Percentiles rank a stretch among this genome's conserved stretches.
Conservation (phyloP, 2,329 filamentous ascomycete genomes). For the Stemphylium vesicarium region DNA sequence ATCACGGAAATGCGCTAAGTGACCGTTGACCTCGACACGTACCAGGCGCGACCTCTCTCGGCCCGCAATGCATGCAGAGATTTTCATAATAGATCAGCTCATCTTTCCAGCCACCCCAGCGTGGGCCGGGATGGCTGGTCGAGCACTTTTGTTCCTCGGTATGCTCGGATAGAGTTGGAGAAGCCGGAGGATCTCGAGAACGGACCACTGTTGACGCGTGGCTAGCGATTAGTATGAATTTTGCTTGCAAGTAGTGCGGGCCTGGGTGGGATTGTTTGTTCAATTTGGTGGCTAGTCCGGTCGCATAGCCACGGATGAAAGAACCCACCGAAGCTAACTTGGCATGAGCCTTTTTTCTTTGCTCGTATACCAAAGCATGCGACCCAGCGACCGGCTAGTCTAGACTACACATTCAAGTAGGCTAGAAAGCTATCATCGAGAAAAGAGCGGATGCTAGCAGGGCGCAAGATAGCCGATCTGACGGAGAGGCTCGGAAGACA, state of each 20-base stretch:
- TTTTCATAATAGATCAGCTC: slow-evolving; percentile 27
- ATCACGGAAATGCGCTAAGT: slow-evolving; percentile 5
- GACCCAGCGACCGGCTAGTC: not conserved
- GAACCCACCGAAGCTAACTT: slow-evolving; percentile 11
- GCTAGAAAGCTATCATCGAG: slow-evolving; percentile 2
- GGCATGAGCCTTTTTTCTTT: slow-evolving; percentile 15
- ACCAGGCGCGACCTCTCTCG: slow-evolving; percentile 24
- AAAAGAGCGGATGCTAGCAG: slow-evolving; percentile 6
- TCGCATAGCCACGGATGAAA: slow-evolving; percentile 9
- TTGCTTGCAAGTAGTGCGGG: slow-evolving; percentile 7
- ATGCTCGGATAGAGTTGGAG: slow-evolving; percentile 21
- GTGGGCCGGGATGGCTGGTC: slow-evolving; percentile 18
- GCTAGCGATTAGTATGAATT: slow-evolving; percentile 12
- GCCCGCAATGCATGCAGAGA: slow-evolving; percentile 32
- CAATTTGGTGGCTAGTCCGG: slow-evolving; percentile 22
- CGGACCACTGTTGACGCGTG: slow-evolving; percentile 26
- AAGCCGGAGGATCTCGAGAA: slow-evolving; percentile 11
- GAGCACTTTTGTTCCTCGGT: slow-evolving; percentile 20
- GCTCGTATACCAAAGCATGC: slow-evolving; percentile 5
- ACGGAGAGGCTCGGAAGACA: slow-evolving; percentile 3
- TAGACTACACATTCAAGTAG: not conserved
- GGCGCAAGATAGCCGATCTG: not conserved
- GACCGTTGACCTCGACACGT: slow-evolving; percentile 10
- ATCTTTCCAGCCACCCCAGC: slow-evolving; percentile 20
- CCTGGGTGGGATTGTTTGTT: slow-evolving; percentile 20